Evolutionary conservation across 2,329 filamentous ascomycete species (phyloP).

Genomic region (Alternaria sp.): DNA sequence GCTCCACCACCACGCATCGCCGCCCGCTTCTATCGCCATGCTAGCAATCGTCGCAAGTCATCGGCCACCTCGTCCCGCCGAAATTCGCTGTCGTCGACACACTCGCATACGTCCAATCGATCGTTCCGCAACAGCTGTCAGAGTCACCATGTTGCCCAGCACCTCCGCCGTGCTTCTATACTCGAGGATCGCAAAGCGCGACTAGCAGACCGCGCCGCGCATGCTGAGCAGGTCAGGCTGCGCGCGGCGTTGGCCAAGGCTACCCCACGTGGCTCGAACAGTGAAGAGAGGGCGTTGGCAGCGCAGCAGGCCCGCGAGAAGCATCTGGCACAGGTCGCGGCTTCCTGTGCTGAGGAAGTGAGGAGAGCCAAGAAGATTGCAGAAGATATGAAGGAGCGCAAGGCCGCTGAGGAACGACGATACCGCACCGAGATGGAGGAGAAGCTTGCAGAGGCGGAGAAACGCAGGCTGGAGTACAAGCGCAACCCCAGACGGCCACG

Average conservation of each 20-base stretch:
- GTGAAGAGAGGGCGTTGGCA: slow-evolving; percentile 78
- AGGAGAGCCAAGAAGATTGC: slow-evolving; percentile 83
- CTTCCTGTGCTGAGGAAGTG: slow-evolving; percentile 82
- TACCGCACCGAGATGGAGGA: slow-evolving; percentile 79
- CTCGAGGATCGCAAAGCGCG: slow-evolving; percentile 81
- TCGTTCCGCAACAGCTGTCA: slow-evolving; percentile 64
- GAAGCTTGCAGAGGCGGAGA: slow-evolving; percentile 77
- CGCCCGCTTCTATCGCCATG: slow-evolving; percentile 74
- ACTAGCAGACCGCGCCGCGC: slow-evolving; percentile 78
- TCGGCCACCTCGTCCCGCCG: slow-evolving; percentile 80
- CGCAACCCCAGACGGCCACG: slow-evolving; percentile 63
- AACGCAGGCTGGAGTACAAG: slow-evolving; percentile 65
- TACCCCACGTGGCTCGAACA: slow-evolving; percentile 68
- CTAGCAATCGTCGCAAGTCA: slow-evolving; percentile 71
- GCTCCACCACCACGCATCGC: slow-evolving; percentile 78
- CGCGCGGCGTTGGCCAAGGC: slow-evolving; percentile 77
- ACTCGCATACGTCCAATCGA: slow-evolving; percentile 72
- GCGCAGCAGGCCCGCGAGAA: slow-evolving; percentile 80
- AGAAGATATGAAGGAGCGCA: slow-evolving; percentile 79
- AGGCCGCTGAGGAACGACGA: slow-evolving; percentile 74
- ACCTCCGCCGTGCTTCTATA: slow-evolving; percentile 79
- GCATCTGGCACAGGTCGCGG: slow-evolving; percentile 81
- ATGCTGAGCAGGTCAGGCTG: slow-evolving; percentile 82
- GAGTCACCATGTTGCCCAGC: slow-evolving; percentile 79
- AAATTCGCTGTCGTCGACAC: slow-evolving; percentile 78